A percentile compares a stretch with the other conserved stretches of the same genome.
phyloP scores from a whole-genome alignment of 805 yeast species.

The Hanseniaspora nectarophila region DNA sequence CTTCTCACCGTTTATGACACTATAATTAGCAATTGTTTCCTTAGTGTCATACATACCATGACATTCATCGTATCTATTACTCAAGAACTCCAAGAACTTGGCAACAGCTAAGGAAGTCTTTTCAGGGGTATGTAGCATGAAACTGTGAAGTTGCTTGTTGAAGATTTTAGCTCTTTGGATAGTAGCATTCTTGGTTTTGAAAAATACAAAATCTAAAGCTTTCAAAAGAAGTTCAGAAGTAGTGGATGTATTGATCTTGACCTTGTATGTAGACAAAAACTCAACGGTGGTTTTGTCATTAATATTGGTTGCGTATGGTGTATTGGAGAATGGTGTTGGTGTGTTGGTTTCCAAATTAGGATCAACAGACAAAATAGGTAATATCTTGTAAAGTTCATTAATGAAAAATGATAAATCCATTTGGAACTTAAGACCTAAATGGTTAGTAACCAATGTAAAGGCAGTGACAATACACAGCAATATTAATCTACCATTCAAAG shows the following conservation, averaged over 20 bases:
- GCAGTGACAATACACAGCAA: slow-evolving; percentile 80
- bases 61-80: slow-evolving; percentile 57
- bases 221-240: slow-evolving; percentile 72
- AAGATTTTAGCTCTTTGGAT: slow-evolving; percentile 63
- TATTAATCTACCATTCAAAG: slow-evolving; percentile 53
- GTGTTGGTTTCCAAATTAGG: slow-evolving; percentile 55
- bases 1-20: slow-evolving; percentile 50
- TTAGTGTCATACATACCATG: slow-evolving; percentile 75
- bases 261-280: slow-evolving; percentile 31
- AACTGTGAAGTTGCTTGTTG: slow-evolving; percentile 62
- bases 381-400: slow-evolving; percentile 55
- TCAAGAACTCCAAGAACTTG: slow-evolving; percentile 65
- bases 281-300: neutral
- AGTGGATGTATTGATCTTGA: slow-evolving; percentile 76
- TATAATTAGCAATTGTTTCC: slow-evolving; percentile 76
- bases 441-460: slow-evolving; percentile 70
- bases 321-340: slow-evolving; percentile 45
- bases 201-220: slow-evolving; percentile 70
- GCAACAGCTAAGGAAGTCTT: slow-evolving; percentile 68
- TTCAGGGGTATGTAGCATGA: slow-evolving; percentile 69
- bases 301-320: slow-evolving; percentile 44
- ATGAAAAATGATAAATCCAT: slow-evolving; percentile 76
- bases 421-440: slow-evolving; percentile 56
- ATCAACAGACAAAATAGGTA: slow-evolving; percentile 61
- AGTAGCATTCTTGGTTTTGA: slow-evolving; percentile 59